These are phyloP conservation scores for Diaporthe ilicicola DNA, from an alignment of 2,329 filamentous ascomycete species.

Conservation along the genomic window DNA sequence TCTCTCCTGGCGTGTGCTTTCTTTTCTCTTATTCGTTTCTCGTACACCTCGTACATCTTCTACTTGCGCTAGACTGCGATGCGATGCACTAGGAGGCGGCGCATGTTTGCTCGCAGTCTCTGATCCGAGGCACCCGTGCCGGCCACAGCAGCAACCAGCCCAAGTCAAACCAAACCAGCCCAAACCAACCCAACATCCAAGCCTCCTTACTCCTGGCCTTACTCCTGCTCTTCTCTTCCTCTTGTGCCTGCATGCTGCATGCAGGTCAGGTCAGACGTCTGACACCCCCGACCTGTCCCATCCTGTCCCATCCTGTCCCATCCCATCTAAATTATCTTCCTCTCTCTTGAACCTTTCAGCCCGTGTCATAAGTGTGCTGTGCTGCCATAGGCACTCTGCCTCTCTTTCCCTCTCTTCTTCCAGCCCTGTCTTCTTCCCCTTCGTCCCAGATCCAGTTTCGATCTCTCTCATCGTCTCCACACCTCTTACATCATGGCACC, in stretches of 20 bases:
- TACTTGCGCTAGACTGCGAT: background rate
- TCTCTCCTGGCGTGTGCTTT: background rate
- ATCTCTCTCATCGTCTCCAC: background rate
- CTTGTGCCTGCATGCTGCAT: background rate
- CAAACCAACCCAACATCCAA: too few relatives aligned
- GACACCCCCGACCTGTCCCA: constrained; percentile 9
- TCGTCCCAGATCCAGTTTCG: background rate
- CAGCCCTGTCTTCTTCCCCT: background rate
- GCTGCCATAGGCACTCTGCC: constrained; percentile 12
- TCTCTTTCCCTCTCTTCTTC: background rate
- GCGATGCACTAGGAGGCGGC: background rate
- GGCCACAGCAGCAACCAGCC: background rate
- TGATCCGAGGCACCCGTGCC: constrained; percentile 11
- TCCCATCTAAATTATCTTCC: background rate
- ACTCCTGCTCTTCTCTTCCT: background rate
- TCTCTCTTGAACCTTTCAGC: background rate
- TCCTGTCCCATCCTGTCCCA: background rate
- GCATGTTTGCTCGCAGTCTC: constrained; percentile 1
- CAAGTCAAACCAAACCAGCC: background rate
- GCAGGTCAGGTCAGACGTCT: constrained; percentile 19
- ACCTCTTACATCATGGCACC: constrained; percentile 19
- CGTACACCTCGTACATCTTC: background rate
- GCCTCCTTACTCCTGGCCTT: too few relatives aligned
- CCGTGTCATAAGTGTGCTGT: constrained; percentile 6
- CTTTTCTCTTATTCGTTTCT: background rate